Evolutionary conservation across 163 green algal species (phyloP).

Genomic region (Chlamydomonas reinhardtii): DNA sequence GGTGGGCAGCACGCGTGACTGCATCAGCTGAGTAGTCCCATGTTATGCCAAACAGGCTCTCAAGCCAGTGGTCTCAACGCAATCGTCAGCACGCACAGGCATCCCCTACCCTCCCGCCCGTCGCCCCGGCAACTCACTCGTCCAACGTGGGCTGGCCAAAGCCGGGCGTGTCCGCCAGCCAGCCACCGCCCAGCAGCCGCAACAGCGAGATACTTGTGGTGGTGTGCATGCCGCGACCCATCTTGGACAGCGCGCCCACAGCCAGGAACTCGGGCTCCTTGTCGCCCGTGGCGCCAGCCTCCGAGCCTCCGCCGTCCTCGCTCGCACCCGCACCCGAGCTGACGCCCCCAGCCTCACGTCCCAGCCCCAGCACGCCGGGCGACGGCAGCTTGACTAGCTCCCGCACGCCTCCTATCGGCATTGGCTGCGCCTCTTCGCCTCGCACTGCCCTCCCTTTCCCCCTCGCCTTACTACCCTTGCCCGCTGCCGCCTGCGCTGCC

Average conservation of each 20-base stretch:
- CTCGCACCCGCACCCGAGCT: neutral
- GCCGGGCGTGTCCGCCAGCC: slow-evolving; percentile 91
- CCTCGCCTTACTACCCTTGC: no score
- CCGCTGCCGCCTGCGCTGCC: no score
- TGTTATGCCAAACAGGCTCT: no score
- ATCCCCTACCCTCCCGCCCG: no score
- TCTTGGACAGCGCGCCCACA: slow-evolving; percentile 80
- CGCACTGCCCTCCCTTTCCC: no score
- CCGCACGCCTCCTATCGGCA: neutral
- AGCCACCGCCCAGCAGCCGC: slow-evolving; percentile 75
- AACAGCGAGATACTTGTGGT: slow-evolving; percentile 88
- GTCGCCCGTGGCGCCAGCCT: neutral
- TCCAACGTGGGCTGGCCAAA: slow-evolving; percentile 66
- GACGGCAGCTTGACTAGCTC: neutral
- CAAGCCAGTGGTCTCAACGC: no score
- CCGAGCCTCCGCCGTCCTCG: neutral
- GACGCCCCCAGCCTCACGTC: no score
- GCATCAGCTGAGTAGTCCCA: no score
- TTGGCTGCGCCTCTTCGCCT: no score
- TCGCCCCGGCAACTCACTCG: neutral
- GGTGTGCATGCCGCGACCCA: slow-evolving; percentile 90
- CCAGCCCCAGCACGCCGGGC: no score
- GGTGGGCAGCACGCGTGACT: no score
- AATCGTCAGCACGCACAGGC: no score
- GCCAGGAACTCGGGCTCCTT: slow-evolving; percentile 56